Evolutionary conservation across 139 green algal genomes (phyloP), one percentile per base, ranked within the genome.

Genomic region (Picocystis salinarum): DNA sequence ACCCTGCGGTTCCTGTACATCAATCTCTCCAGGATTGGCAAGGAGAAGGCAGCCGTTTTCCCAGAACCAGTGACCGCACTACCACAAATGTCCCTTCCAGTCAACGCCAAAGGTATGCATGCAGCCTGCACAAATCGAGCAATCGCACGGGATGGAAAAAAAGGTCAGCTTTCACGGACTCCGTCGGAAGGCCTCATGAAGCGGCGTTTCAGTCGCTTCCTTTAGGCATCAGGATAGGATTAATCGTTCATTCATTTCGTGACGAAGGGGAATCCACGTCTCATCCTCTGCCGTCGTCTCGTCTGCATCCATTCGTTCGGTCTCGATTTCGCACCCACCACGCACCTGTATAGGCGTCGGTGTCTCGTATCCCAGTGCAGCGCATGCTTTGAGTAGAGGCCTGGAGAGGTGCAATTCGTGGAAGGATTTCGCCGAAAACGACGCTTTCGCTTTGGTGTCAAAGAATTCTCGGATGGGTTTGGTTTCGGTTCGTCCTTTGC

Each of bases 11-110:
- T 58, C 9, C 88, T 57, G 56, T 86, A 79, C 37, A 97, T 64
- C 56, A 98, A 66, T 0, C 88, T 66, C 64, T 97, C 87, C 50
- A 97, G 53, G 4, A 86, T 50, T 2, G 88, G 88, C 42, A 98
- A 64, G 5, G 69, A 53, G 54, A 95, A 98, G 23, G 88, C 88
- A 4, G 88, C 88, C 5, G 87, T 98, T 68, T 98, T 96, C 48
- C 88, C 88, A 34, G 66, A 84, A 24, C 85, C 86, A 36, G 88
- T 97, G n/a, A 95, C 68, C 3, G 88, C 88, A 22, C 64, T 81
- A 39, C 79, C 88, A 50, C 82, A 91, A 33, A 96, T 83, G 70
- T 96, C 88, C 2, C 88, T 59, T 20, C 88, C 88, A 3, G 74
- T 67, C 25, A 98, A 60, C 10, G 81, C 81, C 15, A 95, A 39